Conservation (phyloP, 169 alveolate species). For the Neospora caninum region DNA sequence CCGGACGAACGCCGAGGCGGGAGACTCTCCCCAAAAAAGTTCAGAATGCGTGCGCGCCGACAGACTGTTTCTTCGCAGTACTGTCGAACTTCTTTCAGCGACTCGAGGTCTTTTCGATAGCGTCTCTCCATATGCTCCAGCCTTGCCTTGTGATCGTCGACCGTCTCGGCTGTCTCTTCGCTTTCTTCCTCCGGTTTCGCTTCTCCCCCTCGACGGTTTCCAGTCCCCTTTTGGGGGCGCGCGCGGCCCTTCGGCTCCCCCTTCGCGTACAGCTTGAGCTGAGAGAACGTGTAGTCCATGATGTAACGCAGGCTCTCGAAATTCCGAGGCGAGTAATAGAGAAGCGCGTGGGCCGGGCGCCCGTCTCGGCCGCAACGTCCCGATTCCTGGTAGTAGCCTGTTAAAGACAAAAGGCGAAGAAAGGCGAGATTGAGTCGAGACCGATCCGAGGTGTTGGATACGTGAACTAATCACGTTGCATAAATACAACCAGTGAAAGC, state of each 20-base stretch:
- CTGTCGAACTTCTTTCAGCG: background rate
- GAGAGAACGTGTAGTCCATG: conserved; percentile 2
- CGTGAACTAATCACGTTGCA: too few relatives aligned
- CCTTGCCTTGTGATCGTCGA: background rate
- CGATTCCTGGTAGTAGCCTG: conserved; percentile 94
- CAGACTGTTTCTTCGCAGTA: conserved; percentile 5
- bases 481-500: too few relatives aligned
- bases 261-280: background rate
- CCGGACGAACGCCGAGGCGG: background rate
- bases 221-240: too few relatives aligned
- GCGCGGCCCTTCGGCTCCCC: background rate
- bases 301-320: conserved; percentile 46
- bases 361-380: conserved; percentile 98
- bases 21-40: background rate
- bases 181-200: too few relatives aligned
- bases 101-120: background rate
- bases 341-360: conserved; percentile 58
- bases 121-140: background rate
- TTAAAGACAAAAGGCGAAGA: background rate
- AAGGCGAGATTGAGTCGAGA: background rate
- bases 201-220: too few relatives aligned
- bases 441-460: too few relatives aligned
- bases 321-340: conserved; percentile 67
- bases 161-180: background rate
- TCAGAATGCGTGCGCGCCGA: conserved; percentile 2